A percentile compares a stretch with the other conserved stretches of the same genome.
These are phyloP conservation scores for Trichoderma arundinaceum DNA, from an alignment of 2,329 filamentous ascomycete species.

Conservation along the genomic window DNA sequence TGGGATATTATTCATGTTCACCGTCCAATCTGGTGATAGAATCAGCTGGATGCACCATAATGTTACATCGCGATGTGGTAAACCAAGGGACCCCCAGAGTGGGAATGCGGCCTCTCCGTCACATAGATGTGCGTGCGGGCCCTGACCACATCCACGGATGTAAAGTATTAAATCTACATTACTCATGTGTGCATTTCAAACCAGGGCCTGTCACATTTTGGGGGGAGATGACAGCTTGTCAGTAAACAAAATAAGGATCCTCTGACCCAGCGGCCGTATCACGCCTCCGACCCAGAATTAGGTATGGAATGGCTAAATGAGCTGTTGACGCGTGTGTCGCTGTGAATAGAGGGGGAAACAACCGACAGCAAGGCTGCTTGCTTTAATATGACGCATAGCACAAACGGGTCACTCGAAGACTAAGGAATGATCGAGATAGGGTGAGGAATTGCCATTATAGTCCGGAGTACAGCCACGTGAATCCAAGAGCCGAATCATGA, in stretches of 20 bases:
- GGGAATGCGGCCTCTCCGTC: background rate
- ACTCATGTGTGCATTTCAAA: background rate
- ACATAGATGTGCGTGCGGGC: no score
- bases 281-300: background rate
- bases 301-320: background rate
- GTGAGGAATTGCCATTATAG: background rate
- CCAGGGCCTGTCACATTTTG: background rate
- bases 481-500: slow-evolving; percentile 20
- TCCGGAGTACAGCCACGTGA: slow-evolving; percentile 6
- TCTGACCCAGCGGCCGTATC: background rate
- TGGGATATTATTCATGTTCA: background rate
- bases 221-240: background rate
- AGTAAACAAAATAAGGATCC: background rate
- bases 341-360: background rate
- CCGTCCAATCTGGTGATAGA: slow-evolving; percentile 7
- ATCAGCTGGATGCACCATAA: slow-evolving; percentile 10
- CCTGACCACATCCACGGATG: background rate
- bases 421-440: no score
- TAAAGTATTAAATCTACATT: background rate
- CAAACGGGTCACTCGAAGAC: no score
- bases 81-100: background rate
- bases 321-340: background rate
- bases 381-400: background rate
- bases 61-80: slow-evolving; percentile 17
- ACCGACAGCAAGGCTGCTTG: background rate